Evolutionary conservation across 441 rosid genomes (phyloP), one percentile per base, ranked within the genome.

Genomic region (Populus hybrid): DNA sequence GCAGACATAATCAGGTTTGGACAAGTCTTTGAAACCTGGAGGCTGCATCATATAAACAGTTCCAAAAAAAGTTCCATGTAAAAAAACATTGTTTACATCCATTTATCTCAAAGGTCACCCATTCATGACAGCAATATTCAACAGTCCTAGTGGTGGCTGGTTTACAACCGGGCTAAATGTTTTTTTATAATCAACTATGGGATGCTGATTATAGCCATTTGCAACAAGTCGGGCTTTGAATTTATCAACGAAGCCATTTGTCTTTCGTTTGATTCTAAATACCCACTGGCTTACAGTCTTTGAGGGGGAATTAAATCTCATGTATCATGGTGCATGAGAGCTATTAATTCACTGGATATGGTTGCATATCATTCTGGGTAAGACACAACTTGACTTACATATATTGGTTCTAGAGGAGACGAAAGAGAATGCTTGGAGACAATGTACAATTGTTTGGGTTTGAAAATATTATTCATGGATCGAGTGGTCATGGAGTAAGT

Each of bases 41-140:
- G 73, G 76, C 50, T 75, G 69, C 1, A 2, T 0, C 79, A 32
- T 80, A 14, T 59, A 76, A 1, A 75, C 73, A 7, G 23, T 24
- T 14, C 75, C 73, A 24, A 11, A 0, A 3, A 77, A 40, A 8
- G 24, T 10, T 26, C 63, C 35, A 40, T 67, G 46, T 1, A 76
- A 26, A 14, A 76, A 76, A 32, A 54, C 67, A 28, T 28, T 2
- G 3, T 71, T 65, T 2, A 77, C 46, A 40, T 77, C 61, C 21
- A 30, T 4, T 64, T 78, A 54, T 0, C 54, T 5, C 1, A 77
- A 42, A 0, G 28, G 10, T 54, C 54, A 79, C 0, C 35, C 34
- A 36, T 32, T 0, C 8, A 35, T 5, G 1, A 75, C 0, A 0
- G n/a, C 6, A 35, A 80, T 5, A 1, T 18, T 18, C 2, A 72